phyloP scores from a whole-genome alignment of 164 flowering plant genomes.

The Litsea cubeba region DNA sequence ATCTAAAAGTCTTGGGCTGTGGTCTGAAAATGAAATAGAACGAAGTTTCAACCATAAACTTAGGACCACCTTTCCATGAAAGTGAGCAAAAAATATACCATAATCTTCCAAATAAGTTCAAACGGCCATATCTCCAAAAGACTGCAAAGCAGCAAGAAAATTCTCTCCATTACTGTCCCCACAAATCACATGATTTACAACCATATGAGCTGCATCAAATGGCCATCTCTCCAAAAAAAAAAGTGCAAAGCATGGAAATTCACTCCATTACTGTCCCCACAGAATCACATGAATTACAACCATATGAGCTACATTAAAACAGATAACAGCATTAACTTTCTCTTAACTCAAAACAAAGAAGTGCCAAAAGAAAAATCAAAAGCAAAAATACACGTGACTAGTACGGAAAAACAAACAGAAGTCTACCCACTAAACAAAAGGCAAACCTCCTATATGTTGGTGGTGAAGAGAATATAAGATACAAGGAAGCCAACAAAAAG shows the following conservation, averaged over 20 bases:
- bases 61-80: too few species aligned
- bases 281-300: conserved; percentile 1
- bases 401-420: neutral
- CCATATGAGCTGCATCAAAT: neutral
- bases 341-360: neutral
- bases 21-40: too few species aligned
- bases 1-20: too few species aligned
- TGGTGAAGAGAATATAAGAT: conserved; percentile 9
- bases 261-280: neutral
- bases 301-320: neutral
- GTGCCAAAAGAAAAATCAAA: neutral
- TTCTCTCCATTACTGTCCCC: neutral
- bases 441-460: conserved; percentile 3
- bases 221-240: neutral
- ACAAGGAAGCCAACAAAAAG: neutral
- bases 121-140: too few species aligned
- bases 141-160: neutral
- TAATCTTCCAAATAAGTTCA: too few species aligned
- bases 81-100: too few species aligned
- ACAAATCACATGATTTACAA: neutral
- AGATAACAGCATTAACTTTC: neutral
- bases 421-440: conserved; percentile 5
- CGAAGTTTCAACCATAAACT: too few species aligned
- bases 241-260: neutral
- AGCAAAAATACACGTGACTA: neutral